Conservation (phyloP, 225 moss, liverwort and hornwort genomes). For the Physcomitrium patens region DNA sequence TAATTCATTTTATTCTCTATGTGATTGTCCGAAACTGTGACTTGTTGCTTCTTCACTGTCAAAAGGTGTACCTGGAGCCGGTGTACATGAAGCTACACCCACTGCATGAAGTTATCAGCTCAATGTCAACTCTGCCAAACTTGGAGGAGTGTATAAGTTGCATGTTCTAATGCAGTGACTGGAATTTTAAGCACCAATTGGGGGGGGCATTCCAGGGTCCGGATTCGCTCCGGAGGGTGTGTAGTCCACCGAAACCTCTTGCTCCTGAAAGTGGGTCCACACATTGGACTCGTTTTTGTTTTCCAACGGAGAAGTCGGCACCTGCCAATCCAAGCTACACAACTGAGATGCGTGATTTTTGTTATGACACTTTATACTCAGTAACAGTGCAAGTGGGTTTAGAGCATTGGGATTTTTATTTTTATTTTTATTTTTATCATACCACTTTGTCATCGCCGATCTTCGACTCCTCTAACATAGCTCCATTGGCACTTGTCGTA, state of each 20-base stretch:
- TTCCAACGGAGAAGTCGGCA: slow-evolving; percentile 8
- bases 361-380: too few relatives aligned
- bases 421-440: too few relatives aligned
- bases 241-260: slow-evolving; percentile 40
- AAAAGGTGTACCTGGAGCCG: too few relatives aligned
- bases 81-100: too few relatives aligned
- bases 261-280: slow-evolving; percentile 28
- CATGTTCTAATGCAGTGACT: too few relatives aligned
- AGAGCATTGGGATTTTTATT: slow-evolving; percentile 1
- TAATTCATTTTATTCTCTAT: too few relatives aligned
- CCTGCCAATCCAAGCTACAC: slow-evolving; percentile 17
- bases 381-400: not conserved
- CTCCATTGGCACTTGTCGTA: slow-evolving; percentile 16
- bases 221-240: slow-evolving; percentile 34
- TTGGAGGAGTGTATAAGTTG: too few relatives aligned
- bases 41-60: too few relatives aligned
- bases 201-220: slow-evolving; percentile 35
- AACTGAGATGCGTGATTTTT: not conserved
- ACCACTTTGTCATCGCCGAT: slow-evolving; percentile 25
- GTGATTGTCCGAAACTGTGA: too few relatives aligned
- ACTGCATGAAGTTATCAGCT: too few relatives aligned
- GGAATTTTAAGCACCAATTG: slow-evolving; percentile 21
- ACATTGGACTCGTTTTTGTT: slow-evolving; percentile 19
- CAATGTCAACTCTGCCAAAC: too few relatives aligned
- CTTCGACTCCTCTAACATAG: slow-evolving; percentile 13